Evolutionary conservation across 495 filamentous ascomycete genomes (phyloP).

Genomic region (Daldinia concentrica): DNA sequence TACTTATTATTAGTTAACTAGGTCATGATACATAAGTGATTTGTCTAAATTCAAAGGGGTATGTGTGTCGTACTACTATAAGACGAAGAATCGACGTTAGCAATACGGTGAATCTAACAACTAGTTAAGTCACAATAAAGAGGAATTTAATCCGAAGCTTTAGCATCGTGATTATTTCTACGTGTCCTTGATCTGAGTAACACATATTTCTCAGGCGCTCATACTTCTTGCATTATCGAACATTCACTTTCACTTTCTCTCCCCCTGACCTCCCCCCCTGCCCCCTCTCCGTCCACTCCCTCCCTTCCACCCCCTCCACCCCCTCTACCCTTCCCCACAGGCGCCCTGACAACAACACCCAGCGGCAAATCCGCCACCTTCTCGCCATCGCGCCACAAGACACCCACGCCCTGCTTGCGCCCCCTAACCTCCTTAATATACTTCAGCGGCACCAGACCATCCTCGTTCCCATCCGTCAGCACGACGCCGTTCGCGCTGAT

Average conservation of each 20-base stretch:
- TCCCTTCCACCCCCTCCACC: constrained; percentile 33
- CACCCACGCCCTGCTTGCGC: constrained; percentile 64
- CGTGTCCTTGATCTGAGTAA: background rate
- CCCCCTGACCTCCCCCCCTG: constrained; percentile 15
- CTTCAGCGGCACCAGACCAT: constrained; percentile 54
- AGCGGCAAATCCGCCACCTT: constrained; percentile 65
- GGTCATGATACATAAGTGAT: background rate
- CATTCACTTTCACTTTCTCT: constrained; percentile 2
- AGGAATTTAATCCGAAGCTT: background rate
- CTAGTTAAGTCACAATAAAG: background rate
- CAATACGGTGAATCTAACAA: background rate
- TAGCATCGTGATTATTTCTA: background rate
- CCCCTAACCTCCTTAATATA: constrained; percentile 67
- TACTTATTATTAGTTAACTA: background rate
- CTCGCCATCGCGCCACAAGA: constrained; percentile 72
- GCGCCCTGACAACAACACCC: constrained; percentile 52
- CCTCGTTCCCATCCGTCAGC: constrained; percentile 59
- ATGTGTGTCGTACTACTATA: background rate
- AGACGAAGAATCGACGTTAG: background rate
- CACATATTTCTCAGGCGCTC: background rate
- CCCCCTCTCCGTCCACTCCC: constrained; percentile 10
- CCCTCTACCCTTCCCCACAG: constrained; percentile 56
- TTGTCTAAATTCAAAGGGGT: background rate
- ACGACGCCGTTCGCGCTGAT: constrained; percentile 84
- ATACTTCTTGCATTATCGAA: background rate